Evolutionary conservation across 108 stramenopile species (phyloP), one percentile per base, ranked within the genome.

Genomic region (Asterionellopsis glacialis): DNA sequence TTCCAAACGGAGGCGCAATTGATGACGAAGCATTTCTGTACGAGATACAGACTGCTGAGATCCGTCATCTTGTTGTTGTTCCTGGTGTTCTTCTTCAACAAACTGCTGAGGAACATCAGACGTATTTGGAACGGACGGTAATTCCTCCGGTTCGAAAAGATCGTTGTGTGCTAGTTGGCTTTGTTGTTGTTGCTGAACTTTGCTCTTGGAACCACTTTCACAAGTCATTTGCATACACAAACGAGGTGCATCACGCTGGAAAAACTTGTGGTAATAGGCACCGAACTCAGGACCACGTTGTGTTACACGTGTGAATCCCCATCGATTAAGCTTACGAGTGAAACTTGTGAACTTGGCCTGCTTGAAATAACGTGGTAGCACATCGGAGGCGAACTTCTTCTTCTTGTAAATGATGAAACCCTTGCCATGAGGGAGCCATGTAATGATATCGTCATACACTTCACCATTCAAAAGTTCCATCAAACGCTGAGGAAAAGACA

Each of bases 261-360:
- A 69, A 50, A 33, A 60, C 45, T 72, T 49, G 60, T 72, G 65
- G 27, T 65, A 72, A 41, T 57, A 72, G 28, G 58, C 16, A 43
- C 51, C 41, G 28, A 16, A 41, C 26, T 67, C 59, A 11, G 50
- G 65, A 14, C 70, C 64, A 41, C 57, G 18, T 12, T 57, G 63
- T 22, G 52, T 53, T 2, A 65, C 45, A 0, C 69, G 56, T 21
- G 51, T 43, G 57, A 70, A 70, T 21, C 69, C 63, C 69, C 69
- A 70, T 9, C 69, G 27, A 21, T 48, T 62, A 10, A 64, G 40
- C 13, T 80, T 80, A 27, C 79, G 65, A 19, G 79, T 75, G 61
- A 96, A 93, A 45, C 75, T 76, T 21, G 92, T 83, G 66, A 85
- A 82, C 68, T 91, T 92, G 48, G 89, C 82, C 26, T 89, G 92